Percentiles rank a stretch among this genome's conserved stretches.
phyloP scores from a whole-genome alignment of 305 asterid genomes.

The Striga hermonthica region DNA sequence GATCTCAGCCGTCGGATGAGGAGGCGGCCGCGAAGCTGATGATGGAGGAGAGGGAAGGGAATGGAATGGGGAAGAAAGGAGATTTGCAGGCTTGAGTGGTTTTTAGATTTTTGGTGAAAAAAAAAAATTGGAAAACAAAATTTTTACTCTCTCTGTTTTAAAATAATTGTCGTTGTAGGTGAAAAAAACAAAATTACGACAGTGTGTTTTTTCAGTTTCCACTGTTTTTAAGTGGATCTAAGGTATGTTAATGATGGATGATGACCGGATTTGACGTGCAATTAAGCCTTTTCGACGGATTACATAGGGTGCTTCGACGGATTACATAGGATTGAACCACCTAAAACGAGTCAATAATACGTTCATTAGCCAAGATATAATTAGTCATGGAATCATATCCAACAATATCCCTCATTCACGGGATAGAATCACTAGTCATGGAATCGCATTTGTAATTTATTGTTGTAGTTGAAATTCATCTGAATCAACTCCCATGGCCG shows the following conservation, averaged over 20 bases:
- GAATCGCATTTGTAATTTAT: no score
- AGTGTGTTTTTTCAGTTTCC: no score
- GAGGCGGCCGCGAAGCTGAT: constrained; percentile 45
- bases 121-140: neutral
- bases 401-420: neutral
- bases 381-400: neutral
- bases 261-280: constrained; percentile 9
- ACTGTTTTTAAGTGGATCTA: no score
- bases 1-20: constrained; percentile 40
- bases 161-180: no score
- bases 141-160: no score
- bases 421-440: no score
- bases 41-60: constrained; percentile 43
- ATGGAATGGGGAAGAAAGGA: constrained; percentile 43
- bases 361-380: neutral
- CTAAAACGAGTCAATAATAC: neutral
- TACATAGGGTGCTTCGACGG: no score
- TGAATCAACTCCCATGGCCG: no score
- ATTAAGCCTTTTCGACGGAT: neutral
- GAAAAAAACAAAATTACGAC: no score
- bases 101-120: neutral
- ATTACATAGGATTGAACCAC: no score
- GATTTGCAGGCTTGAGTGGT: constrained; percentile 37
- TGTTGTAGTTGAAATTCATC: no score
- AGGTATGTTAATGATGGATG: no score